phyloP scores from a whole-genome alignment of 208 protist species.

The Porcisia deanei region DNA sequence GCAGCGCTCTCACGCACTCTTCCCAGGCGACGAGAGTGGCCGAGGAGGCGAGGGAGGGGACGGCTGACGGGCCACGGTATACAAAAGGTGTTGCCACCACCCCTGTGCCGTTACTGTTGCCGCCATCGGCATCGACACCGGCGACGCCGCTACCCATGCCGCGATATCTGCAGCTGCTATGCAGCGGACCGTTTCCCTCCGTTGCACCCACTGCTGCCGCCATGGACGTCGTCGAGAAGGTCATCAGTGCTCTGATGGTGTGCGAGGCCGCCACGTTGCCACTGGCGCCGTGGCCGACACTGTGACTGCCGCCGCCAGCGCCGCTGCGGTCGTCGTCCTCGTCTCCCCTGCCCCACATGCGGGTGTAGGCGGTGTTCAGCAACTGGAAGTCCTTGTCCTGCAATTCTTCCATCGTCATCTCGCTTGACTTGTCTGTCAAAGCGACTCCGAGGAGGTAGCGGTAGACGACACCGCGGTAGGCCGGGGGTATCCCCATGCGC shows the following conservation, averaged over 20 bases:
- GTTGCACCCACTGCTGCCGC: constrained; percentile 7
- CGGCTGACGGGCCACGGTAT: constrained; percentile 22
- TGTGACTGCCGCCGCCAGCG: constrained; percentile 6
- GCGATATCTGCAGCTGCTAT: constrained; percentile 8
- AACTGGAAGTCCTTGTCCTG: constrained; percentile 83
- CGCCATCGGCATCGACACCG: not conserved
- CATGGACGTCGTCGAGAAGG: constrained; percentile 20
- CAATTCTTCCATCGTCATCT: constrained; percentile 83
- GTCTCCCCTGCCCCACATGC: constrained; percentile 32
- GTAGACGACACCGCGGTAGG: constrained; percentile 78
- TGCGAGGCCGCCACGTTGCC: constrained; percentile 13
- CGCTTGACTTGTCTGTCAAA: constrained; percentile 74
- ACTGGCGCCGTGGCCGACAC: constrained; percentile 8
- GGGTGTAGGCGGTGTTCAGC: constrained; percentile 43
- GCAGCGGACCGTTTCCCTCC: constrained; percentile 14
- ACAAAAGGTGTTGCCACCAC: constrained; percentile 17
- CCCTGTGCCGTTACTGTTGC: constrained; percentile 2
- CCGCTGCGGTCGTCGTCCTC: constrained; percentile 25
- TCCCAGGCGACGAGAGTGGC: constrained; percentile 33
- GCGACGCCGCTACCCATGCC: constrained; percentile 7
- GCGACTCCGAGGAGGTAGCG: constrained; percentile 81
- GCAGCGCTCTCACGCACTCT: constrained; percentile 24
- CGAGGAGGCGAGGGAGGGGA: not conserved
- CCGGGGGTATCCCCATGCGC: constrained; percentile 63
- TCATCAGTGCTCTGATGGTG: constrained; percentile 20